These are phyloP conservation scores for Pestalotiopsis sp. DNA, from an alignment of 2,329 filamentous ascomycete genomes.

Conservation along the genomic window DNA sequence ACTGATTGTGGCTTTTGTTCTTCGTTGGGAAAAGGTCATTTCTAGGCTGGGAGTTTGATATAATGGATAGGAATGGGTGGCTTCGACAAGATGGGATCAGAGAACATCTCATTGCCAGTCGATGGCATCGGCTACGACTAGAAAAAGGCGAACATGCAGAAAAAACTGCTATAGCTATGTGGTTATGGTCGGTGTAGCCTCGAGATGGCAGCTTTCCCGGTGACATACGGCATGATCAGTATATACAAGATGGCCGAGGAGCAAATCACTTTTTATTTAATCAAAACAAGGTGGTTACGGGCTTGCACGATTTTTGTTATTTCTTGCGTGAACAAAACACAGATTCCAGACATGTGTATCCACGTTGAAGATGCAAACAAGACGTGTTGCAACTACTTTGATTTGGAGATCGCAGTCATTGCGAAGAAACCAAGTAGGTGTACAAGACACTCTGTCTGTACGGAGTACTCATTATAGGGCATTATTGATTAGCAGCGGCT, in stretches of 20 bases:
- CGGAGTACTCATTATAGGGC: no score
- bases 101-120: neutral
- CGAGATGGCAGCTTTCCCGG: conserved; percentile 1
- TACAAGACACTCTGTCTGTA: no score
- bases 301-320: neutral
- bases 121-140: neutral
- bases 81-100: neutral
- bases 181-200: neutral
- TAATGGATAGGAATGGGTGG: neutral
- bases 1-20: conserved; percentile 8
- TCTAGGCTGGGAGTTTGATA: conserved; percentile 21
- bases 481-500: no score
- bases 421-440: no score
- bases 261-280: neutral
- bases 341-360: neutral
- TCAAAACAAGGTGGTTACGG: neutral
- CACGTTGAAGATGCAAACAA: no score
- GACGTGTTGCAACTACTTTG: no score
- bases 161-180: neutral
- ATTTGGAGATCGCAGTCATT: no score
- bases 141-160: neutral
- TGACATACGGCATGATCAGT: conserved; percentile 1
- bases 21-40: conserved; percentile 14
- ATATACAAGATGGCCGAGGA: conserved; percentile 5
- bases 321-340: neutral